Evolutionary conservation across 2,329 filamentous ascomycete genomes (phyloP).

Genomic region (Xylariales sp.): DNA sequence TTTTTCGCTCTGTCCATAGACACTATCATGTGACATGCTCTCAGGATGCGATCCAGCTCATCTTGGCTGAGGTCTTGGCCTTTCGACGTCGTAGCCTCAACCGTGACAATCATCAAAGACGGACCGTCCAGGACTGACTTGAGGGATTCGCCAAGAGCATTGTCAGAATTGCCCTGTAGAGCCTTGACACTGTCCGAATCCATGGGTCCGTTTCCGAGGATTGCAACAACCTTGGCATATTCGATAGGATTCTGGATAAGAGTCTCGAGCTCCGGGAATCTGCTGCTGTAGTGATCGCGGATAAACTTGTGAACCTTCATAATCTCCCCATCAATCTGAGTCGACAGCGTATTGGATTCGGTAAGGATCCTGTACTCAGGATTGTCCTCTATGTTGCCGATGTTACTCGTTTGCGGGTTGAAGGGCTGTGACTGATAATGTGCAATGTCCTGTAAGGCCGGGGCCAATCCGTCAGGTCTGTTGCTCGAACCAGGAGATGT

Average conservation of each 20-base stretch:
- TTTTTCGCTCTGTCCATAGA: conserved; percentile 81
- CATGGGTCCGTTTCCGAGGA: conserved; percentile 88
- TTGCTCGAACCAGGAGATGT: conserved; percentile 53
- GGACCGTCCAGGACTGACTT: conserved; percentile 82
- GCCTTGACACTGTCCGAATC: conserved; percentile 74
- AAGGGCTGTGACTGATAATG: conserved; percentile 68
- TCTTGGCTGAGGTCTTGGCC: conserved; percentile 71
- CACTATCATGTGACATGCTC: conserved; percentile 85
- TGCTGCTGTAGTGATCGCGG: conserved; percentile 87
- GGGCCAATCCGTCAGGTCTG: conserved; percentile 63
- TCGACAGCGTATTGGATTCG: conserved; percentile 83
- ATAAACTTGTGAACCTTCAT: conserved; percentile 94
- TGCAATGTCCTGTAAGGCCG: conserved; percentile 68
- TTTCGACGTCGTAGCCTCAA: conserved; percentile 87
- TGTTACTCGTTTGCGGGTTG: conserved; percentile 56
- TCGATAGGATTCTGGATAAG: conserved; percentile 89
- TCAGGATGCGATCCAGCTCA: conserved; percentile 68
- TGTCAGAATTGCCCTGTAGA: conserved; percentile 71
- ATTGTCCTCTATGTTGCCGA: conserved; percentile 86
- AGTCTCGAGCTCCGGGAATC: conserved; percentile 88
- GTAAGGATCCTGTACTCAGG: conserved; percentile 86
- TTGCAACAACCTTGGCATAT: conserved; percentile 91
- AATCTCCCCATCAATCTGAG: conserved; percentile 89
- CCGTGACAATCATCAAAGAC: conserved; percentile 89
- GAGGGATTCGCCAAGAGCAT: conserved; percentile 70